A percentile compares a stretch with the other conserved stretches of the same genome.
Conservation (phyloP, 2,329 filamentous ascomycete genomes). For the Achaetomium macrosporum region DNA sequence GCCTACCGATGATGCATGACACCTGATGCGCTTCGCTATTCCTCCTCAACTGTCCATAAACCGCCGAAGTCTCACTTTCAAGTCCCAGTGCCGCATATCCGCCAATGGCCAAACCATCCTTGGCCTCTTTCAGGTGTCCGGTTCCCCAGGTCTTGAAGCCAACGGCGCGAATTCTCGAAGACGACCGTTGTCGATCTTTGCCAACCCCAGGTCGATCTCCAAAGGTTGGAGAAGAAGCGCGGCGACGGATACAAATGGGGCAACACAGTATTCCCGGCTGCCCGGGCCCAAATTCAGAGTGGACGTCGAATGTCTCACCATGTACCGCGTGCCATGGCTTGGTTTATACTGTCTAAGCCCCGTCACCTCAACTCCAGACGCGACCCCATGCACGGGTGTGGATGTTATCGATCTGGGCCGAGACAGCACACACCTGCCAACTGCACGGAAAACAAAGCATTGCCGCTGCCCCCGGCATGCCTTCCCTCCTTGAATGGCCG, state of each 20-base stretch:
- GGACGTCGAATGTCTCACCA: constrained; percentile 2
- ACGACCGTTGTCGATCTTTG: constrained; percentile 12
- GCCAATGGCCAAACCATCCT: neutral
- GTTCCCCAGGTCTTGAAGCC: neutral
- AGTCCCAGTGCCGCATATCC: neutral
- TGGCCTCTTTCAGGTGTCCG: neutral
- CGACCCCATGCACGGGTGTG: neutral
- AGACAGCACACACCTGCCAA: neutral
- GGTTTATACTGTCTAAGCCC: too few species aligned
- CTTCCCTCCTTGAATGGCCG: too few species aligned
- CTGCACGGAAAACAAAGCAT: too few species aligned
- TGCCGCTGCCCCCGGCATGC: neutral
- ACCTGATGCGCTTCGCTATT: neutral
- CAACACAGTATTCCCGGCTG: neutral
- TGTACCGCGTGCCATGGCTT: neutral
- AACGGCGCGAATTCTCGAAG: neutral
- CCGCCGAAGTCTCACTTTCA: neutral
- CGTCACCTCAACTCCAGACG: too few species aligned
- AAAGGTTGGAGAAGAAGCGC: neutral
- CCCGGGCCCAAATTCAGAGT: constrained; percentile 1
- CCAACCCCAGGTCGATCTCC: constrained; percentile 8
- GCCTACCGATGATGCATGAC: neutral
- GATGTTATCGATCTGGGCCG: neutral
- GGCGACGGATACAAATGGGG: neutral
- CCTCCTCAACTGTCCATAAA: neutral